Base-by-base conservation (phyloP, 805 yeast genomes). In the Blastobotrys peoriensis region DNA sequence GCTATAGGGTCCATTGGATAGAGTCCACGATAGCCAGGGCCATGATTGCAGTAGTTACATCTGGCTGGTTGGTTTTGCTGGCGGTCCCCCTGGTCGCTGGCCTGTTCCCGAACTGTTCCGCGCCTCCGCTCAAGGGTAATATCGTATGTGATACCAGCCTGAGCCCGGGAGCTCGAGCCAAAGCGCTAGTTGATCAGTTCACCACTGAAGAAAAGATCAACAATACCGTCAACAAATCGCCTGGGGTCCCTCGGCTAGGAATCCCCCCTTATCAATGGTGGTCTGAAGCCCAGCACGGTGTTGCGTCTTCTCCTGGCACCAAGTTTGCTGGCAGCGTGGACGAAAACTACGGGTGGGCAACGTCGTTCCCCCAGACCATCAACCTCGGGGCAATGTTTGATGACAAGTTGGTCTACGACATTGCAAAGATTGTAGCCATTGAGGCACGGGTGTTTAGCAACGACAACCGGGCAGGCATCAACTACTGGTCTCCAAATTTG, bases 211-310 rank as follows among this genome's bases (percentile, higher is more conserved):
- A 46, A 27, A 15, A 23, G 18, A 23, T 46, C 40, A 46, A 46
- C 37, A 42, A 42, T 19, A 46, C 49, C 22, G 40, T 21, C 3
- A 37, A 46, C 25, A 23, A 25, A 10, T 18, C 40, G 10, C 40
- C 43, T 13, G 49, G 46, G 4, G 45, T 46, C 4, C 38, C 46
- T 3, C 23, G 49, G 25, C 22, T 46, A 4, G 49, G 49, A 8
- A n/a, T 46, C n/a, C 46, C 49, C 2, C 36, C 38, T 15, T 46
- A 46, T 25, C 36, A 42, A 13, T 37, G 38, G 43, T 46, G 49
- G 49, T 30, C 35, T 19, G 49, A 46, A 23, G 46, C 36, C 20
- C 45, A 42, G n/a, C 49, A 46, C 35, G 49, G 49, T 9, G 19
- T 46, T 6, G 49, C 43, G 5, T 10, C n/a, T 3, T 17, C 39